Base-by-base conservation (phyloP, 768 basidiomycete genomes). In the Mycena pura region DNA sequence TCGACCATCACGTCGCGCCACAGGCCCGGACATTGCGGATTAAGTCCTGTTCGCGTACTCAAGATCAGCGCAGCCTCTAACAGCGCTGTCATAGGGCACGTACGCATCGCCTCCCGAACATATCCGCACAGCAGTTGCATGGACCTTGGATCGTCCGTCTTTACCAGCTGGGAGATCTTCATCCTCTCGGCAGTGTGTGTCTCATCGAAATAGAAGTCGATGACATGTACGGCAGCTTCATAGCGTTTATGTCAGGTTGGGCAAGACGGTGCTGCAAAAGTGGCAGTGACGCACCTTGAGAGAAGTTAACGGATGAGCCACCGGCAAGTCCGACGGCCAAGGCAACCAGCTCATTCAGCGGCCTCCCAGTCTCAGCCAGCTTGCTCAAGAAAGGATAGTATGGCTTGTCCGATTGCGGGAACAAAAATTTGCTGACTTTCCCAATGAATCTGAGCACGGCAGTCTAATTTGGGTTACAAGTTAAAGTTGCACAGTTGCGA, bases 171-270 rank as follows among this genome's bases (percentile, higher is more conserved):
- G 24, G 77, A 40, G 31, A 84, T 78, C 21, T 78, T 75, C 0
- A 66, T 73, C 9, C 74, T 70, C 58, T 84, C 80, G 29, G 69
- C 70, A 6, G 73, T 73, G 10, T 74, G 75, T 24, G 64, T 69
- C 36, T 78, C 78, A 43, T 79, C 78, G 14, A 86, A 70, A 69
- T 84, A 86, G 72, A 85, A 85, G 62, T 85, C 79, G 39, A 86
- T 68, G n/a, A 85, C 77, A 46, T 82, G 73, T 6, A 79, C 75
- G 9, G 76, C 76, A 14, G 77, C 80, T 78, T 49, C 3, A n/a
- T n/a, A n/a, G n/a, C n/a, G n/a, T n/a, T n/a, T n/a, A n/a, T n/a
- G n/a, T n/a, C n/a, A n/a, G n/a, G n/a, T n/a, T n/a, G n/a, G n/a
- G n/a, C n/a, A n/a, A n/a, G n/a, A n/a, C n/a, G n/a, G n/a, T n/a